Base-by-base conservation (phyloP, 140 eudicot genomes). In the Cichorium intybus region DNA sequence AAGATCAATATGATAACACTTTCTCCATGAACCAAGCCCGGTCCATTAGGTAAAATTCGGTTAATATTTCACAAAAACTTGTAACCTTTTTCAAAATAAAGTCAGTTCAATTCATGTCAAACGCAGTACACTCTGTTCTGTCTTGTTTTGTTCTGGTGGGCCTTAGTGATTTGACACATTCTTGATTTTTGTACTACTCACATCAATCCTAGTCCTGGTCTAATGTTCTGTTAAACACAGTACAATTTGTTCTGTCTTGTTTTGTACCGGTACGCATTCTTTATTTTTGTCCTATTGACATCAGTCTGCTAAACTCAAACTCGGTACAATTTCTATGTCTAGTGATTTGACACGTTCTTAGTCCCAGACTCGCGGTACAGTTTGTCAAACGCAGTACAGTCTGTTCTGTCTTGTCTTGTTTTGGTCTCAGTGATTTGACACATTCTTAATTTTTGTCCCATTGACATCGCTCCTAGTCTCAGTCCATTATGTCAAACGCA, bases 11-110 rank as follows among this genome's bases (percentile, higher is more conserved):
- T 60, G 90, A 83, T 74, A 83, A 81, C 62, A 83, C 95, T 11
- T 87, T 61, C 79, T 87, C 95, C 6, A 83, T 87, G 95, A 87
- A 87, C 80, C 95, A 87, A 75, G 95, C 95, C 4, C 57, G 95
- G 61, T 83, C 95, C 66, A 87, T 87, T 70, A 87, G 95, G 95
- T 83, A 37, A 8, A 15, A 81, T 68, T 68, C 29, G 6, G 9
- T 33, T 59, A 16, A 20, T 14, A 22, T 1, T 10, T 16, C n/a
- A n/a, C n/a, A n/a, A n/a, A n/a, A n/a, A n/a, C n/a, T n/a, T n/a
- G n/a, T n/a, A n/a, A n/a, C n/a, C n/a, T n/a, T n/a, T n/a, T n/a
- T n/a, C n/a, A n/a, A n/a, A n/a, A n/a, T n/a, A n/a, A n/a, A n/a
- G n/a, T n/a, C n/a, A n/a, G n/a, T n/a, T n/a, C n/a, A n/a, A n/a